Conservation (phyloP, 2,329 filamentous ascomycete species). For the Monilinia aucupariae region DNA sequence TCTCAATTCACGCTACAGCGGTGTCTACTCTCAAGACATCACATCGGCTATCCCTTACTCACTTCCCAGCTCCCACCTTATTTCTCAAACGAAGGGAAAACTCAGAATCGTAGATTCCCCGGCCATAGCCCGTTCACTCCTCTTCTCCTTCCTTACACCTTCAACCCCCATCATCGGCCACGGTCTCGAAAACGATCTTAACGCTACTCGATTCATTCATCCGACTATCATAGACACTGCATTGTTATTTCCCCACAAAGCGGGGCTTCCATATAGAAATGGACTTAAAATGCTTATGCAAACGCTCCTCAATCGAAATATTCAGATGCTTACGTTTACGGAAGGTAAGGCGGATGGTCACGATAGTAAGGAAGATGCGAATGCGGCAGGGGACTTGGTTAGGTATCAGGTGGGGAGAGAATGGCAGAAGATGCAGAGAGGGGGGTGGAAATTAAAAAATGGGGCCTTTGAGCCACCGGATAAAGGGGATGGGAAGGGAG, state of each 20-base stretch:
- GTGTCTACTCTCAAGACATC: constrained; percentile 74
- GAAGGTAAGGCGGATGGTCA: constrained; percentile 53
- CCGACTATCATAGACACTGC: constrained; percentile 81
- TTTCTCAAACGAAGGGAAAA: constrained; percentile 36
- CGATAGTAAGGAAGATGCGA: constrained; percentile 87
- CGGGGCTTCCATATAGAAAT: constrained; percentile 70
- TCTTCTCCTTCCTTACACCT: constrained; percentile 71
- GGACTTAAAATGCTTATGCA: constrained; percentile 71
- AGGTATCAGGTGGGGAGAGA: constrained; percentile 62
- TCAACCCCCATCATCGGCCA: constrained; percentile 84
- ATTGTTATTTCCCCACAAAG: constrained; percentile 72
- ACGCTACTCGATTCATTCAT: constrained; percentile 75
- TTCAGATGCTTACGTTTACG: constrained; percentile 64
- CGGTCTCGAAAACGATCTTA: constrained; percentile 92
- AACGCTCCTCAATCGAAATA: constrained; percentile 64
- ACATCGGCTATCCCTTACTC: constrained; percentile 57
- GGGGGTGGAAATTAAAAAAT: constrained; percentile 61
- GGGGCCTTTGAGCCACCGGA: constrained; percentile 32
- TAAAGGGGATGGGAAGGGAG: too few relatives aligned
- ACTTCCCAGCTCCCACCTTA: constrained; percentile 17
- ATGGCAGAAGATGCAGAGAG: constrained; percentile 61
- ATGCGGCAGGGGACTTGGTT: constrained; percentile 82
- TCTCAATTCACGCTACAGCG: constrained; percentile 87
- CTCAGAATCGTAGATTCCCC: constrained; percentile 75
- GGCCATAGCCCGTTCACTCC: constrained; percentile 64